A percentile compares a stretch with the other conserved stretches of the same genome.
phyloP scores from a whole-genome alignment of 2,329 filamentous ascomycete species.

The Paecilomyces fulvus region DNA sequence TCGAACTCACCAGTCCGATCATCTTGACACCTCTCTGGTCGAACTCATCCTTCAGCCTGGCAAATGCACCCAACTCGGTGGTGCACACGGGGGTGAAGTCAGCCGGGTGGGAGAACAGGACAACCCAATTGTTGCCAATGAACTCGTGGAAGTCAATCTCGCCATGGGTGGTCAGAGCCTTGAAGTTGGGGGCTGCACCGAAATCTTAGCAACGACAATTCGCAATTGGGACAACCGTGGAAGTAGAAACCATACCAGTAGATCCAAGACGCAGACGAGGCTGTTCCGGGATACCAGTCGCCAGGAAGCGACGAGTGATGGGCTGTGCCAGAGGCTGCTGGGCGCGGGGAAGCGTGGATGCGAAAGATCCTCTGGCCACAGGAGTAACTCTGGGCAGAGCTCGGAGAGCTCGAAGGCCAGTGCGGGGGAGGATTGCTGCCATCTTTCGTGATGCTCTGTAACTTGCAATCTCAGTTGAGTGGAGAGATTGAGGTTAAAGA shows the following conservation, averaged over 20 bases:
- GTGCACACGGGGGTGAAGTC: slow-evolving; percentile 96
- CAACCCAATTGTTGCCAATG: slow-evolving; percentile 61
- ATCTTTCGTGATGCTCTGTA: slow-evolving; percentile 11
- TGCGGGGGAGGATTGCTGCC: slow-evolving; percentile 20
- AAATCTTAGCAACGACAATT: neutral
- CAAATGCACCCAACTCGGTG: slow-evolving; percentile 87
- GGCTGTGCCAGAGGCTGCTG: slow-evolving; percentile 16
- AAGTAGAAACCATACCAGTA: slow-evolving; percentile 15
- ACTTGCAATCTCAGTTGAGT: neutral
- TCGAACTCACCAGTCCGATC: slow-evolving; percentile 59
- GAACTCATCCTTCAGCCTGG: slow-evolving; percentile 82
- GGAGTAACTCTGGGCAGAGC: slow-evolving; percentile 15
- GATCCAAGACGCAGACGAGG: slow-evolving; percentile 27
- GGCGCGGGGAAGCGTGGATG: slow-evolving; percentile 11
- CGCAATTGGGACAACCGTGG: neutral
- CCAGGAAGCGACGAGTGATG: slow-evolving; percentile 20
- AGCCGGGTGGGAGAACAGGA: slow-evolving; percentile 62
- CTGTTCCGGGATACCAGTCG: slow-evolving; percentile 21
- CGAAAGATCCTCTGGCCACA: slow-evolving; percentile 10
- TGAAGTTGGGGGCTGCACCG: slow-evolving; percentile 54
- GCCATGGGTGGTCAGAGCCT: slow-evolving; percentile 58
- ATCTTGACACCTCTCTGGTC: slow-evolving; percentile 79
- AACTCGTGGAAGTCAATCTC: slow-evolving; percentile 64
- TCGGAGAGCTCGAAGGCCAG: slow-evolving; percentile 16
- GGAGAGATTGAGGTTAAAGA: neutral